These are phyloP conservation scores for Cladophialophora exuberans DNA, from an alignment of 2,329 filamentous ascomycete genomes.

Conservation along the genomic window DNA sequence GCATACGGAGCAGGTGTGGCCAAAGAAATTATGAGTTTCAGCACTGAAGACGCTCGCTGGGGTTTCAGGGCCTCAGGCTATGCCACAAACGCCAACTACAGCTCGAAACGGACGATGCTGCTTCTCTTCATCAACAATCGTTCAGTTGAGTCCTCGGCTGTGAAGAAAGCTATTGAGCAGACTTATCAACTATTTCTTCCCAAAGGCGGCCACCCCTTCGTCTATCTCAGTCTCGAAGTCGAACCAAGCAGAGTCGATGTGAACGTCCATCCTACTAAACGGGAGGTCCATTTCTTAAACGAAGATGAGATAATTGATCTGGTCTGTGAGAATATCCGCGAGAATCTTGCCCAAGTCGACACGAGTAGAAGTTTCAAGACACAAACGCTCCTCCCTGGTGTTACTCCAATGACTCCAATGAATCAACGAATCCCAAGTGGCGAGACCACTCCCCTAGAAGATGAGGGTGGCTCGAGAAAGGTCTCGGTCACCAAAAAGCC, in stretches of 20 bases:
- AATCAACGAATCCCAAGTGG: constrained; percentile 34
- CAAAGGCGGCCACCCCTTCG: constrained; percentile 91
- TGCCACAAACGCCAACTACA: constrained; percentile 92
- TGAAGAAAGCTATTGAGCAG: constrained; percentile 90
- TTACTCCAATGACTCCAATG: constrained; percentile 50
- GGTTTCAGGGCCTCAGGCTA: constrained; percentile 82
- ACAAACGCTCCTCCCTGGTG: constrained; percentile 80
- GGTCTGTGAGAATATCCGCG: constrained; percentile 78
- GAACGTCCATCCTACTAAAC: constrained; percentile 95
- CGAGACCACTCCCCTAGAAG: constrained; percentile 43
- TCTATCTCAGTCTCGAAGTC: constrained; percentile 90
- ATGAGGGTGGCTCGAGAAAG: constrained; percentile 40
- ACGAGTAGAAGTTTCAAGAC: constrained; percentile 93
- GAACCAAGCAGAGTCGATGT: constrained; percentile 92
- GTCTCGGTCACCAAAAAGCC: constrained; percentile 55
- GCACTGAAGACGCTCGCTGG: constrained; percentile 72
- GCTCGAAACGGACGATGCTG: constrained; percentile 83
- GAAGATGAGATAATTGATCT: constrained; percentile 93
- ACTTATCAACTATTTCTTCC: constrained; percentile 85
- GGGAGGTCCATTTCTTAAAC: constrained; percentile 95
- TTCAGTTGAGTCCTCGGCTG: constrained; percentile 82
- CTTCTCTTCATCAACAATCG: constrained; percentile 97
- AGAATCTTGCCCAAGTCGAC: constrained; percentile 81
- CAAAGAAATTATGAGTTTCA: constrained; percentile 82
- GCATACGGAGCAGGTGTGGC: constrained; percentile 83